Base-by-base conservation (phyloP, 768 basidiomycete genomes). In the Rickenella mellea region DNA sequence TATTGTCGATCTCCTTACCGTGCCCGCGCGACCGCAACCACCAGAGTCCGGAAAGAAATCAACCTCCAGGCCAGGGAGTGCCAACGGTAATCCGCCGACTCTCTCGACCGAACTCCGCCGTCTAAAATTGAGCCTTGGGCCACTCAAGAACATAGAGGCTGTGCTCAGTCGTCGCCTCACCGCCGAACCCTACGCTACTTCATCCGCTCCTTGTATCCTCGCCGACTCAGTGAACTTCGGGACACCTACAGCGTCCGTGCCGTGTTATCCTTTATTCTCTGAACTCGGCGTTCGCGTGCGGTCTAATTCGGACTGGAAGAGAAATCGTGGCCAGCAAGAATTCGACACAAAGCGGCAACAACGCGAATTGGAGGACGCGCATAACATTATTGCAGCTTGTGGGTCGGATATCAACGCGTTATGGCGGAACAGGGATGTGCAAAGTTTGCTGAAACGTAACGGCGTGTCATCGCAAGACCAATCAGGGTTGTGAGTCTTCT, bases 101-200 rank as follows among this genome's bases (percentile, higher is more conserved):
- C 46, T 54, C 31, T 36, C 33, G 11, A 11, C 15, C 11, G 64
- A 67, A 14, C 48, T 76, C 22, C 68, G 69, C 27, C 67, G 63
- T 35, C 54, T 76, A 39, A 70, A 68, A 44, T 55, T 74, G 46
- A 64, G 70, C 27, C 63, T 82, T 6, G 68, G 68, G 1, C 79
- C 78, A 0, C 60, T 80, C 40, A 66, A 69, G 12, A 66, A 71
- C 46, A 74, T 80, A 11, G 77, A 80, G 55, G 63, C 70, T 22
- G 66, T 62, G 29, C 63, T 80, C 20, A 65, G 60, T 27, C 62
- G 57, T 42, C 57, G 62, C 30, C 60, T 79, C 25, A 67, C 69
- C 27, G 68, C 51, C 1, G 51, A 55, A 20, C 33, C 15, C 33
- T 17, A 7, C 33, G 3, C 19, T 10, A 17, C 32, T n/a, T n/a